Evolutionary conservation across 257 asterid genomes (phyloP), one percentile per base, ranked within the genome.

Genomic region (Plantago major): DNA sequence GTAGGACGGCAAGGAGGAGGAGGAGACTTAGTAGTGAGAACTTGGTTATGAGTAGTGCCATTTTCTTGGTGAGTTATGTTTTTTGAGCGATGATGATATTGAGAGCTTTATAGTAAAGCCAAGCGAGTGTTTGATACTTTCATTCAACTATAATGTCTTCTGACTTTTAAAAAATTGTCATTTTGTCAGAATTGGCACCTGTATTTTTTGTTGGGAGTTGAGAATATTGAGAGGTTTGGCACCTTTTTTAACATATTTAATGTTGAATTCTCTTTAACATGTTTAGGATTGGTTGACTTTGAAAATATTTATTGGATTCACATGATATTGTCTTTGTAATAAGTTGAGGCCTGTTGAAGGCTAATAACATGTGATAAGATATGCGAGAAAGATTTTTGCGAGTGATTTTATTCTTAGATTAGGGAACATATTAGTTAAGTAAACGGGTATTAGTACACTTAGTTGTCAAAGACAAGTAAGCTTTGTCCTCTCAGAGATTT

Each of bases 11-110:
- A 78, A 30, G 0, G 70, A 53, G 1, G 82, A 57, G 64, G 79
- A 80, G 44, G 72, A 76, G 59, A 46, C 76, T 69, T 80, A 73
- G 46, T 64, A 78, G 66, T 54, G 55, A 62, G 26, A 22, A 22
- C 2, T 22, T 46, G 62, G 73, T 60, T 74, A 55, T 70, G 68
- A 71, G 33, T 51, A 70, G 67, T 56, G 53, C 63, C 86, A 80
- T 80, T 55, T 3, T 61, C 62, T 68, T 48, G 58, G 58, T 69
- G 67, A 15, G 58, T 47, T 8, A 52, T 43, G 42, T 6, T 62
- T 63, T 42, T 0, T 16, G 19, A 43, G 74, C 16, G 69, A 16
- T 52, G 48, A 10, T 55, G 22, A 15, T 22, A 22, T 22, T 2
- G 26, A 37, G 46, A 17, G 9, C 9, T 78, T 75, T 74, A 75